Evolutionary conservation across 208 protist genomes (phyloP), one percentile per base, ranked within the genome.

Genomic region (Crithidia thermophila): DNA sequence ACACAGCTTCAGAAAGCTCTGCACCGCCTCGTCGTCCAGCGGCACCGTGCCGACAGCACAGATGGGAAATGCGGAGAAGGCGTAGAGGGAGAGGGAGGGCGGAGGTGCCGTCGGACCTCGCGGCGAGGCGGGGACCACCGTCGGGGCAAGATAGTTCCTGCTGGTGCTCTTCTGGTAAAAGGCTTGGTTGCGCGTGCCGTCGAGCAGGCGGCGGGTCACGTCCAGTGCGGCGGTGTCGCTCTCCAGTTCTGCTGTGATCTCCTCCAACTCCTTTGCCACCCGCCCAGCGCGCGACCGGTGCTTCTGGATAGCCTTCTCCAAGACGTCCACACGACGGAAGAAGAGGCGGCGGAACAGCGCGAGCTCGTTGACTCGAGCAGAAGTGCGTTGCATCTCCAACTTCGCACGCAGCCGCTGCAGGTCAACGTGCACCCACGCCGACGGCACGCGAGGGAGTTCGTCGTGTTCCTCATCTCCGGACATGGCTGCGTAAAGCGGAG

Each of bases 391-490:
- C 13, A 33, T 39, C 34, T 74, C 67, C 9, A 65, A 67, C 23
- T 81, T 67, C 3, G 42, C 33, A 45, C 83, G 33, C 30, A 82
- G 77, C 49, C 76, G 69, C 34, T 72, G 79, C 43, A 94, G 47
- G 47, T 84, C 81, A 3, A 80, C 77, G 60, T 94, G 89, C 72
- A 93, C 75, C 89, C 89, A 94, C 37, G 55, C 46, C 5, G 57
- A 33, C 4, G 64, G n/a, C 13, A 78, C 52, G n/a, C n/a, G n/a
- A 18, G 50, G 0, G 25, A 57, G 61, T 3, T 42, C 36, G 7
- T 49, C 39, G 25, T 23, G 55, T 27, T 14, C 56, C 37, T 7
- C 47, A 13, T 37, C 62, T 0, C 16, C 30, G 18, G 51, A 34
- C 50, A 67, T 52, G 20, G 33, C 60, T n/a, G 60, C 34, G 34